These are phyloP conservation scores for Anthracocystis walkeri DNA, from an alignment of 1,284 basidiomycete species.

Conservation along the genomic window DNA sequence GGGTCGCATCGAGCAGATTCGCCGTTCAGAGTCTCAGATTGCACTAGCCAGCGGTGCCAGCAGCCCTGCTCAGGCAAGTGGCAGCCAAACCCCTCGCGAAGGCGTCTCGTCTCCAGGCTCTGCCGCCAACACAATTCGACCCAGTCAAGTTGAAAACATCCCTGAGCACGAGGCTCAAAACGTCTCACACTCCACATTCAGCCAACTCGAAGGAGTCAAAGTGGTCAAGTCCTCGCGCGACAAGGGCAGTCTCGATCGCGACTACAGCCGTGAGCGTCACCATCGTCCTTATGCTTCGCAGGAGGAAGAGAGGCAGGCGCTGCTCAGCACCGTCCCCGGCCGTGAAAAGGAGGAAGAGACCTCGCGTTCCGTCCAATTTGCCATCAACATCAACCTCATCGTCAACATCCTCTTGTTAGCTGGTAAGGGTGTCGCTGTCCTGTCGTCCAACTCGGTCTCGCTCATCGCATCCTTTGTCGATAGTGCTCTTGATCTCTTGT, in stretches of 20 bases:
- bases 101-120: conserved; percentile 26
- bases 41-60: conserved; percentile 31
- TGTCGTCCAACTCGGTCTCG: conserved; percentile 74
- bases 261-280: conserved; percentile 26
- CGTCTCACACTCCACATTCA: neutral
- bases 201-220: conserved; percentile 15
- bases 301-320: conserved; percentile 59
- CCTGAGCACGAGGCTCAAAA: conserved; percentile 19
- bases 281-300: conserved; percentile 37
- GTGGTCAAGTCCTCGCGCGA: conserved; percentile 10
- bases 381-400: conserved; percentile 66
- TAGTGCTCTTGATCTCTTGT: conserved; percentile 73
- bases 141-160: conserved; percentile 38
- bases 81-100: conserved; percentile 27
- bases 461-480: conserved; percentile 74
- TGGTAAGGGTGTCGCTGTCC: conserved; percentile 73
- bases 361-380: conserved; percentile 59
- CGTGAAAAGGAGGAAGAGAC: conserved; percentile 60
- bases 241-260: conserved; percentile 35
- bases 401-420: conserved; percentile 73
- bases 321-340: conserved; percentile 65
- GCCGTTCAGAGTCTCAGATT: conserved; percentile 45
- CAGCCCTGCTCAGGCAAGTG: conserved; percentile 20
- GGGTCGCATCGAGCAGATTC: conserved; percentile 45
- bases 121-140: conserved; percentile 30